Base-by-base conservation (phyloP, 768 basidiomycete species). In the Lactifluus piperatus region DNA sequence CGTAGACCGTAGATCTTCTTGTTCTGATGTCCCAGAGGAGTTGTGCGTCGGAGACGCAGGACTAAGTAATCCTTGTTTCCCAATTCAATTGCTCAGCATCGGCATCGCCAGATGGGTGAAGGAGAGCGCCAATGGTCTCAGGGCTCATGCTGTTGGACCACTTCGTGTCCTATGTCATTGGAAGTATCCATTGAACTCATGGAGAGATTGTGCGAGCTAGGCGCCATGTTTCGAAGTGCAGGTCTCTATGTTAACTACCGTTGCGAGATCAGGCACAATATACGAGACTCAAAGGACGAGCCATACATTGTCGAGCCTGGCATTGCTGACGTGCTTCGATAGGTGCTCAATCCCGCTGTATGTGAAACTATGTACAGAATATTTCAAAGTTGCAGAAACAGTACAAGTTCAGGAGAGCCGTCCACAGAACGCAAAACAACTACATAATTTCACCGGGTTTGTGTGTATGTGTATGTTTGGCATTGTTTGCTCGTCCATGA, bases 11-110 rank as follows among this genome's bases (percentile, higher is more conserved):
- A 57, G 29, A 9, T 59, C 51, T 11, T 45, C 7, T 18, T 54
- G 41, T 2, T 54, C 22, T 14, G 56, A 66, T 37, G 11, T 34
- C 34, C 4, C 30, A 26, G 5, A 67, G 46, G 30, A 67, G 64
- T 5, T 16, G 43, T 2, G 48, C 26, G 41, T 66, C 62, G 14
- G 51, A 5, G 18, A 58, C 8, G 5, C 10, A 5, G 8, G n/a
- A 20, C 4, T 55, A 48, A 9, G 29, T 18, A 32, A 13, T 22
- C 45, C 27, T 60, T 44, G 60, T 56, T 27, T 64, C 47, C 20
- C n/a, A 16, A 26, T 51, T 27, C n/a, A 56, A 22, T 5, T 34
- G 4, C 4, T 43, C 49, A 1, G 1, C 37, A 26, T 18, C 8
- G 18, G 1, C 37, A 27, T 22, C 5, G 13, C 29, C 48, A 26